Evolutionary conservation across 495 filamentous ascomycete species (phyloP).

Genomic region (Xylaria sp.): DNA sequence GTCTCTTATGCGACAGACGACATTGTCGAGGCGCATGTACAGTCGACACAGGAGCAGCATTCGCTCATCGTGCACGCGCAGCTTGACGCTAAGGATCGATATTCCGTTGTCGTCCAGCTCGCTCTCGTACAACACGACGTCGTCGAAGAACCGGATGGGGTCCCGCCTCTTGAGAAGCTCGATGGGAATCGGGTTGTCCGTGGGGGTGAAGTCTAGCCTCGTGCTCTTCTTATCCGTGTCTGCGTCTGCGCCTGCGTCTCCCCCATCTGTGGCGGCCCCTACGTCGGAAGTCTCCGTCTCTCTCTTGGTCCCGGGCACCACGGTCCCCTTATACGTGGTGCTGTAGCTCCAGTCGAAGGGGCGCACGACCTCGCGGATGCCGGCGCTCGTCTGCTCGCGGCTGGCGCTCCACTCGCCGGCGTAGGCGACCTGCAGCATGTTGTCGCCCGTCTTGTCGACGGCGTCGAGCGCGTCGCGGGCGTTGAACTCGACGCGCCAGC

Average conservation of each 20-base stretch:
- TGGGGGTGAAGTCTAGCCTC: slow-evolving; percentile 54
- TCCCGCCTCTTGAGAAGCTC: slow-evolving; percentile 80
- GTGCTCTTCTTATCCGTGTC: slow-evolving; percentile 19
- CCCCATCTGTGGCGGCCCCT: not conserved
- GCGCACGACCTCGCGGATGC: slow-evolving; percentile 91
- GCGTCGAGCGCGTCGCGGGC: slow-evolving; percentile 84
- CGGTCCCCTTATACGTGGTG: slow-evolving; percentile 80
- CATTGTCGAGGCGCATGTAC: slow-evolving; percentile 91
- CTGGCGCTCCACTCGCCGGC: slow-evolving; percentile 88
- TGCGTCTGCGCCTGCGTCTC: slow-evolving; percentile 5
- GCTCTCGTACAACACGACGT: slow-evolving; percentile 95
- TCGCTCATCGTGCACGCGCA: slow-evolving; percentile 87
- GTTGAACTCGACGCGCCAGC: slow-evolving; percentile 81
- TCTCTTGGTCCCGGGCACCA: slow-evolving; percentile 27
- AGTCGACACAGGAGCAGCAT: slow-evolving; percentile 85
- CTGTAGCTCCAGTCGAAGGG: slow-evolving; percentile 98
- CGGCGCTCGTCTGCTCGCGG: slow-evolving; percentile 83
- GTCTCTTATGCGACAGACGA: slow-evolving; percentile 84
- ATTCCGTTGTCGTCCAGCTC: slow-evolving; percentile 98
- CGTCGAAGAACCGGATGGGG: slow-evolving; percentile 93
- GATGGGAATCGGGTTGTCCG: slow-evolving; percentile 74
- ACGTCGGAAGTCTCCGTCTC: not conserved
- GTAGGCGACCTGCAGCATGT: slow-evolving; percentile 92
- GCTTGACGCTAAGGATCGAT: slow-evolving; percentile 82
- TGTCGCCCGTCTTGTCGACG: slow-evolving; percentile 89